phyloP scores from a whole-genome alignment of 2,329 filamentous ascomycete species.

The Periconia digitata region DNA sequence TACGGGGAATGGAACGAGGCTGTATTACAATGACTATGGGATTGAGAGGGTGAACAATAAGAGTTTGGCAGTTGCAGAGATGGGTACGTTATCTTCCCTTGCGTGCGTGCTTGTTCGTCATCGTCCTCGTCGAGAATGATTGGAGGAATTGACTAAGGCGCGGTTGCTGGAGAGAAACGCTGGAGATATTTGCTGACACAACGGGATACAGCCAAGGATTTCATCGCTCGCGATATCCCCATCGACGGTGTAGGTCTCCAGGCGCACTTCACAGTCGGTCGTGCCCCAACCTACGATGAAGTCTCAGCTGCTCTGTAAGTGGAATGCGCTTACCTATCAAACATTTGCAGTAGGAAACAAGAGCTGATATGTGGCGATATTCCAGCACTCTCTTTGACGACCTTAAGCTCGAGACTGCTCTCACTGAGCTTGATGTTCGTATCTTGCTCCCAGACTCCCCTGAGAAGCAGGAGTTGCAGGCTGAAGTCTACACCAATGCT shows the following conservation, averaged over 20 bases:
- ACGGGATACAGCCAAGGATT: constrained; percentile 29
- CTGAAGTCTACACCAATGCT: constrained; percentile 48
- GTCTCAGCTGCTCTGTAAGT: constrained; percentile 49
- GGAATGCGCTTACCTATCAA: background rate
- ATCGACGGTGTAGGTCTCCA: constrained; percentile 67
- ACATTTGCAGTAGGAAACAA: too few relatives aligned
- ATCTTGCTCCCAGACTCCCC: constrained; percentile 48
- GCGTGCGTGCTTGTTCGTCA: background rate
- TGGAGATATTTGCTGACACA: background rate
- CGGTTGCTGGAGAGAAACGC: background rate
- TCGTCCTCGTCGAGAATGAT: background rate
- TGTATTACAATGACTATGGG: constrained; percentile 68
- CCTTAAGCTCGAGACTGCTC: constrained; percentile 59
- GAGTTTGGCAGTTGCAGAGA: constrained; percentile 31
- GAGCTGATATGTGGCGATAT: too few relatives aligned
- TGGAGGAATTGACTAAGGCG: background rate
- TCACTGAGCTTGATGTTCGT: constrained; percentile 65
- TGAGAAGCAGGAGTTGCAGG: constrained; percentile 50
- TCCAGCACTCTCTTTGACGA: constrained; percentile 50
- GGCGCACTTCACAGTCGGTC: constrained; percentile 60
- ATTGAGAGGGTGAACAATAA: constrained; percentile 60
- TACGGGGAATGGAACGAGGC: constrained; percentile 58
- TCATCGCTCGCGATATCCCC: constrained; percentile 42
- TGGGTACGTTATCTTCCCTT: constrained; percentile 18
- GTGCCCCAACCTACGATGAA: constrained; percentile 49